A percentile compares a stretch with the other conserved stretches of the same genome.
Evolutionary conservation across 1,139 yeast species (phyloP).

Genomic region (Yamadazyma pseudoaaseri): DNA sequence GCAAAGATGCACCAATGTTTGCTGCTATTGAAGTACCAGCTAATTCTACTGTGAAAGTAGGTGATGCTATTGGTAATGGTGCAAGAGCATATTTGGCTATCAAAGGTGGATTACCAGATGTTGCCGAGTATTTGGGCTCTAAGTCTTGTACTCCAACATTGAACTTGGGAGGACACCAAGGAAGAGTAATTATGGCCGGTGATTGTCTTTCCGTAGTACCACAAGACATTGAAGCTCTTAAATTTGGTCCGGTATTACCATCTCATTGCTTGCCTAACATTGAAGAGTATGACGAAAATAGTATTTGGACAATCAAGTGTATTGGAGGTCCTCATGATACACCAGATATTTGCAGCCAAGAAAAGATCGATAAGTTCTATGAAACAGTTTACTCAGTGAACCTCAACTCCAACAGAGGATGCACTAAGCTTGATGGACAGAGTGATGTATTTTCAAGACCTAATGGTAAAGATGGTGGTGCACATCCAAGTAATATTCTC

Average conservation of each 20-base stretch:
- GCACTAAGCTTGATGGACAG: constrained; percentile 34
- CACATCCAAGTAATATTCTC: constrained; percentile 33
- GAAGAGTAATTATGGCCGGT: constrained; percentile 30
- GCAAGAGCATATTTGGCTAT: constrained; percentile 29
- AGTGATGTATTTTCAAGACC: constrained; percentile 24
- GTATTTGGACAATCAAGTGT: constrained; percentile 24
- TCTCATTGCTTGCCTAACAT: constrained; percentile 14
- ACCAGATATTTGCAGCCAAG: constrained; percentile 27
- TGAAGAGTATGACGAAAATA: constrained; percentile 17
- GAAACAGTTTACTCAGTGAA: constrained; percentile 25
- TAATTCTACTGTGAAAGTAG: constrained; percentile 25
- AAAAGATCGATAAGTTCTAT: constrained; percentile 24
- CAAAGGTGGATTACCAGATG: constrained; percentile 35
- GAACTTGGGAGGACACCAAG: constrained; percentile 36
- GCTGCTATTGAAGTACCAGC: constrained; percentile 24
- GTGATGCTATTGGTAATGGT: constrained; percentile 22
- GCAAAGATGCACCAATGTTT: constrained; percentile 23
- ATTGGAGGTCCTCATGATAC: constrained; percentile 37
- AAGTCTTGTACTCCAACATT: constrained; percentile 33
- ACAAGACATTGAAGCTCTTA: constrained; percentile 9
- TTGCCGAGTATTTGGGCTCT: constrained; percentile 31
- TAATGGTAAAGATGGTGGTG: constrained; percentile 35
- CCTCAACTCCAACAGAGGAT: constrained; percentile 36
- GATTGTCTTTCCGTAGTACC: constrained; percentile 25
- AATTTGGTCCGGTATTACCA: constrained; percentile 21